Evolutionary conservation across 2,329 filamentous ascomycete species (phyloP).

Genomic region (Paecilomyces niveus): DNA sequence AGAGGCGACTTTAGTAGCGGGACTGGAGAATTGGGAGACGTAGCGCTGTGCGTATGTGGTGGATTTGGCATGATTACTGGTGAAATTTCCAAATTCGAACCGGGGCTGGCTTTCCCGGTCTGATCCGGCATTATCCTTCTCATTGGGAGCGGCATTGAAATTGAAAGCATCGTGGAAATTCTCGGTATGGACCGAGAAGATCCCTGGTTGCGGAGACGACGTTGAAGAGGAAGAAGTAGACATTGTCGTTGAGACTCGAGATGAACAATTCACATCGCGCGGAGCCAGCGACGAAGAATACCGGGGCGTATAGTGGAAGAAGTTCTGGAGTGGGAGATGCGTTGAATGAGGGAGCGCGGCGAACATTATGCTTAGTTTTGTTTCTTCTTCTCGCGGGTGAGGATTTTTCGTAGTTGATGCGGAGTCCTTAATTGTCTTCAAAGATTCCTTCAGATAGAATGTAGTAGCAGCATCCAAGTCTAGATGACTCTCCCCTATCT

Average conservation of each 20-base stretch:
- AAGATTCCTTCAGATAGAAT: neutral
- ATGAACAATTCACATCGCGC: constrained; percentile 1
- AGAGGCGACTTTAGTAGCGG: constrained; percentile 18
- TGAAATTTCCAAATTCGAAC: neutral
- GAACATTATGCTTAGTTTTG: constrained; percentile 18
- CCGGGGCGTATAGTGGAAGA: constrained; percentile 16
- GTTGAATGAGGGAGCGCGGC: constrained; percentile 15
- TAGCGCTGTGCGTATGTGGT: constrained; percentile 31
- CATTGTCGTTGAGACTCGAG: neutral
- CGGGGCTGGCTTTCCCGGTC: neutral
- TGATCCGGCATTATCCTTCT: neutral
- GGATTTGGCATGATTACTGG: neutral
- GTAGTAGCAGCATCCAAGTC: neutral
- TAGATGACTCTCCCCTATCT: neutral
- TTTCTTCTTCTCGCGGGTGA: neutral
- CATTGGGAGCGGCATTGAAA: neutral
- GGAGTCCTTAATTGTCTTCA: neutral
- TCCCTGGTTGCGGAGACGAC: neutral
- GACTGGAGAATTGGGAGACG: constrained; percentile 24
- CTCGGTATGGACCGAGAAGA: neutral
- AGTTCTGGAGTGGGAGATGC: constrained; percentile 8
- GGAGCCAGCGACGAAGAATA: constrained; percentile 3
- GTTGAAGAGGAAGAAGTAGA: neutral
- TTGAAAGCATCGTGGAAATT: neutral
- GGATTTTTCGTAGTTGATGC: neutral